These are phyloP conservation scores for Diaporthe ampelina DNA, from an alignment of 2,329 filamentous ascomycete genomes.

Conservation along the genomic window DNA sequence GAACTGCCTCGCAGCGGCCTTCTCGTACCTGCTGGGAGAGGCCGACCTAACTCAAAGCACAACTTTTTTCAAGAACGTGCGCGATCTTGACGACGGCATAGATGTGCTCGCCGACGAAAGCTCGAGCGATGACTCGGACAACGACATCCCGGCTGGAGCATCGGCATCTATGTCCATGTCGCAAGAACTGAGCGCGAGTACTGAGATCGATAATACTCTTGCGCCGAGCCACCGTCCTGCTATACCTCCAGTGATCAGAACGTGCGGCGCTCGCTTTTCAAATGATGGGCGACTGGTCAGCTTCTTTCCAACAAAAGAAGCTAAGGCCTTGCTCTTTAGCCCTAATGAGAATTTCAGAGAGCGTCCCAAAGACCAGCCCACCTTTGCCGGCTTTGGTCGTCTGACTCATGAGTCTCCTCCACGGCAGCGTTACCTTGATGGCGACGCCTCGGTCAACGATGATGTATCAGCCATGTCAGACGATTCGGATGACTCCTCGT, in stretches of 20 bases:
- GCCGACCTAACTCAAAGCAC: slow-evolving; percentile 72
- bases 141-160: slow-evolving; percentile 64
- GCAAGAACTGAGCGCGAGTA: slow-evolving; percentile 70
- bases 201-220: slow-evolving; percentile 67
- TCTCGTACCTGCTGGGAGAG: slow-evolving; percentile 75
- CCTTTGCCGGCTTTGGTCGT: slow-evolving; percentile 70
- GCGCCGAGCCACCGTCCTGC: slow-evolving; percentile 65
- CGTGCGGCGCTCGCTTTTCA: slow-evolving; percentile 73
- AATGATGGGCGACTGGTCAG: slow-evolving; percentile 74
- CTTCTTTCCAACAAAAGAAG: slow-evolving; percentile 79
- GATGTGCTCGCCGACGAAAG: slow-evolving; percentile 78
- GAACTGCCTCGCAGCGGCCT: slow-evolving; percentile 73
- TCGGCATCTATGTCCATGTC: slow-evolving; percentile 75
- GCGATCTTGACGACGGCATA: slow-evolving; percentile 71
- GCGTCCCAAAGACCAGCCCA: slow-evolving; percentile 66
- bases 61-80: slow-evolving; percentile 73
- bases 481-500: slow-evolving; percentile 61
- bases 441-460: slow-evolving; percentile 66
- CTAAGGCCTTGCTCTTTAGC: slow-evolving; percentile 66
- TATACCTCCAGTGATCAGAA: slow-evolving; percentile 69
- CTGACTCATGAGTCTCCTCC: slow-evolving; percentile 65
- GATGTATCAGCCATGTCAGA: slow-evolving; percentile 65
- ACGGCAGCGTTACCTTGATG: slow-evolving; percentile 60
- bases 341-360: slow-evolving; percentile 61
- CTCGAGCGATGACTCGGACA: slow-evolving; percentile 86